A percentile compares a stretch with the other conserved stretches of the same genome.
Evolutionary conservation across 169 alveolate genomes (phyloP).

Genomic region (Plasmodium inui): DNA sequence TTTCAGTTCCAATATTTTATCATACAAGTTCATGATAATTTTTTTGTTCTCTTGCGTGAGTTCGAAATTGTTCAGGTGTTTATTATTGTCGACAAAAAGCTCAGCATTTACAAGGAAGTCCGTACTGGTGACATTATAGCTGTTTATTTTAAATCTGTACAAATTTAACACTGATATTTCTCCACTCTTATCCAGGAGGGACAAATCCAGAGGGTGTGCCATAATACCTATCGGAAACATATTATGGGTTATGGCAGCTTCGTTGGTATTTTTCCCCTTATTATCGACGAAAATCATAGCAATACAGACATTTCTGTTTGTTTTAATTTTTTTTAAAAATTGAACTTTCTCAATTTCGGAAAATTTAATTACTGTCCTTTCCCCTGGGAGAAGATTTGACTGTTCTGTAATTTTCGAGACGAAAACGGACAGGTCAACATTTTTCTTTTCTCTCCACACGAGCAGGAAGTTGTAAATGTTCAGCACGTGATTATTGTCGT

Average conservation of each 20-base stretch:
- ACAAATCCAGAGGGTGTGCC: conserved; percentile 61
- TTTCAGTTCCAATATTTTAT: conserved; percentile 63
- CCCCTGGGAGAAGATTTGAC: conserved; percentile 56
- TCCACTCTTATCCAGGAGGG: conserved; percentile 54
- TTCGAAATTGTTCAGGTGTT: conserved; percentile 35
- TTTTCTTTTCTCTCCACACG: conserved; percentile 67
- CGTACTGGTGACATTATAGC: conserved; percentile 36
- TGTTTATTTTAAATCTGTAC: conserved; percentile 56
- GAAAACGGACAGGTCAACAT: conserved; percentile 56
- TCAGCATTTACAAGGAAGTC: conserved; percentile 55
- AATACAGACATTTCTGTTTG: conserved; percentile 62
- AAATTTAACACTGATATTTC: conserved; percentile 73
- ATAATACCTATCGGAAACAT: conserved; percentile 56
- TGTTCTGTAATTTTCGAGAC: conserved; percentile 64
- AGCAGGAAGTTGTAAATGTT: conserved; percentile 50
- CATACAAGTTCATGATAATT: conserved; percentile 57
- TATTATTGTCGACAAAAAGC: conserved; percentile 38
- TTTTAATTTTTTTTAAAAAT: conserved; percentile 55
- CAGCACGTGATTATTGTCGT: conserved; percentile 62
- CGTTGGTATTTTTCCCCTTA: conserved; percentile 16
- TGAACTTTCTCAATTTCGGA: conserved; percentile 63
- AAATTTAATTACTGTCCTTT: conserved; percentile 67
- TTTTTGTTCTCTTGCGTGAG: conserved; percentile 66
- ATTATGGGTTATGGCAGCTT: conserved; percentile 42
- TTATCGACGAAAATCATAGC: conserved; percentile 74